These are phyloP conservation scores for Yamadazyma paraphyllophila DNA, from an alignment of 805 yeast genomes.

Conservation along the genomic window DNA sequence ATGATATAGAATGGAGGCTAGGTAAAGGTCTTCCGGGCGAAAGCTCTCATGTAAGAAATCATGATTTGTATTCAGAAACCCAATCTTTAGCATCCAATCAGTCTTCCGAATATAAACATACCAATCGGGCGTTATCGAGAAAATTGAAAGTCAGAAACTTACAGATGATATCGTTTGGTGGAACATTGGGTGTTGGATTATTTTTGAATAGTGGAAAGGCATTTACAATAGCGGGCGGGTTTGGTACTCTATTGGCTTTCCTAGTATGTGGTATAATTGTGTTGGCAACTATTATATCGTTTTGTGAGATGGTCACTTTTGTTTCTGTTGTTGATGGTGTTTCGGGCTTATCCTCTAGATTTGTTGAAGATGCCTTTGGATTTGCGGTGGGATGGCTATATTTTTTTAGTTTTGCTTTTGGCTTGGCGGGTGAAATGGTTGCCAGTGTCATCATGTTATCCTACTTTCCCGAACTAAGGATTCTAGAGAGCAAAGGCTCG, in stretches of 20 bases:
- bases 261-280: slow-evolving; percentile 63
- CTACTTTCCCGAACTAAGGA: slow-evolving; percentile 57
- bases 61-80: slow-evolving; percentile 6
- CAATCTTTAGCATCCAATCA: slow-evolving; percentile 10
- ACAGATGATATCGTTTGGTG: slow-evolving; percentile 77
- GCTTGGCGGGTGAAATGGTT: slow-evolving; percentile 76
- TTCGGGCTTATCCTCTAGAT: slow-evolving; percentile 69
- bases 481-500: slow-evolving; percentile 46
- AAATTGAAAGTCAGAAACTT: slow-evolving; percentile 63
- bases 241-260: slow-evolving; percentile 72
- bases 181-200: slow-evolving; percentile 76
- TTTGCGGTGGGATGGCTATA: slow-evolving; percentile 73
- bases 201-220: slow-evolving; percentile 71
- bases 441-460: slow-evolving; percentile 77
- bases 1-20: slow-evolving; percentile 10
- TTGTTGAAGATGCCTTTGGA: slow-evolving; percentile 76
- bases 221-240: slow-evolving; percentile 70
- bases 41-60: slow-evolving; percentile 6
- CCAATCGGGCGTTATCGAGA: slow-evolving; percentile 43
- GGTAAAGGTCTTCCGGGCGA: slow-evolving; percentile 4
- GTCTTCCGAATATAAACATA: slow-evolving; percentile 3
- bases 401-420: slow-evolving; percentile 69
- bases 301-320: slow-evolving; percentile 79
- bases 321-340: slow-evolving; percentile 80
- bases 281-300: slow-evolving; percentile 64